Evolutionary conservation across 495 filamentous ascomycete genomes (phyloP).

Genomic region (Pseudevernia furfuracea): DNA sequence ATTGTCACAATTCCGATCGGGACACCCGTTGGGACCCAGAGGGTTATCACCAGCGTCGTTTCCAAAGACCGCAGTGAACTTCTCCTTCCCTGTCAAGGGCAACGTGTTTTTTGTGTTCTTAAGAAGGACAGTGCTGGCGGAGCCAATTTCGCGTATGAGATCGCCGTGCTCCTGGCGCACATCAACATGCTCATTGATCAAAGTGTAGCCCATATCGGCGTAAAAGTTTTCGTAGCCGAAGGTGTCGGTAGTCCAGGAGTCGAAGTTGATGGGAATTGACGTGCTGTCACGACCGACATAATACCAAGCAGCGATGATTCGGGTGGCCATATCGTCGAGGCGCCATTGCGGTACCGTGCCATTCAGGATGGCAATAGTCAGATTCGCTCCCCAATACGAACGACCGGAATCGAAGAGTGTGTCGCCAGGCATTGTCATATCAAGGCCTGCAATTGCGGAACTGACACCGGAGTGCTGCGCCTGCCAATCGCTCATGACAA

Average conservation of each 20-base stretch:
- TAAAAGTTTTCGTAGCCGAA: constrained; percentile 59
- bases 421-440: constrained; percentile 96
- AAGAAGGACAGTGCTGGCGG: constrained; percentile 73
- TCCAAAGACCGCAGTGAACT: constrained; percentile 73
- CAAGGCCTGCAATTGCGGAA: constrained; percentile 72
- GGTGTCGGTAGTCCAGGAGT: constrained; percentile 75
- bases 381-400: constrained; percentile 80
- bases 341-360: constrained; percentile 87
- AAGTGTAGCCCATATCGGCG: constrained; percentile 43
- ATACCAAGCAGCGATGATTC: constrained; percentile 91
- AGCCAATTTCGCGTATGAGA: constrained; percentile 65
- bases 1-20: constrained; percentile 72
- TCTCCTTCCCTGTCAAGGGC: constrained; percentile 67
- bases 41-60: constrained; percentile 74
- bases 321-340: constrained; percentile 83
- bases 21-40: constrained; percentile 77
- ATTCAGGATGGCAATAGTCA: constrained; percentile 80
- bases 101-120: constrained; percentile 73
- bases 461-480: constrained; percentile 80
- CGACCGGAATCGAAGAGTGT: constrained; percentile 59
- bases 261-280: constrained; percentile 70
- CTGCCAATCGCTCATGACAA: constrained; percentile 84
- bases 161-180: constrained; percentile 67
- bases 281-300: constrained; percentile 67
- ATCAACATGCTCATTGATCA: constrained; percentile 77